A percentile compares a stretch with the other conserved stretches of the same genome.
phyloP scores from a whole-genome alignment of 352 stramenopile species.

The Globisporangium nunn region DNA sequence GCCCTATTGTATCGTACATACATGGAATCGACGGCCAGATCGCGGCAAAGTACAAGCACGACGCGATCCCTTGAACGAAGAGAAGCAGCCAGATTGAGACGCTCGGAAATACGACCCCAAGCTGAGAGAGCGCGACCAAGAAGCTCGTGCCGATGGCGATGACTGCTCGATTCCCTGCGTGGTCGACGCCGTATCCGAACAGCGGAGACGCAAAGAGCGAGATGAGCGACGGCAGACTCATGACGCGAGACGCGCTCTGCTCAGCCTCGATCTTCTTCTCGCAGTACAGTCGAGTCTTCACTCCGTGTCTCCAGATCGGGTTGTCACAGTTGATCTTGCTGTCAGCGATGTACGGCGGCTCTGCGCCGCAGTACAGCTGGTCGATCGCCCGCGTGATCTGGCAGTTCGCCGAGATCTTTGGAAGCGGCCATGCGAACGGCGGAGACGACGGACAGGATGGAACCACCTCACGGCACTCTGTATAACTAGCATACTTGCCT shows the following conservation, averaged over 20 bases:
- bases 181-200: conserved; percentile 72
- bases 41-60: conserved; percentile 72
- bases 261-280: conserved; percentile 34
- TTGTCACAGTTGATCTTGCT: conserved; percentile 45
- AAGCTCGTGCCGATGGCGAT: conserved; percentile 44
- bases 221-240: conserved; percentile 79
- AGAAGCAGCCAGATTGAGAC: conserved; percentile 53
- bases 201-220: conserved; percentile 62
- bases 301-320: conserved; percentile 29
- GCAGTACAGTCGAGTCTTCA: conserved; percentile 26
- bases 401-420: conserved; percentile 27
- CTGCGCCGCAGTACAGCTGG: conserved; percentile 23
- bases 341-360: conserved; percentile 29
- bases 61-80: conserved; percentile 68
- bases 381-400: conserved; percentile 24
- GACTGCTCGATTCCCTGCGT: conserved; percentile 42
- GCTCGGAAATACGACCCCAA: conserved; percentile 39
- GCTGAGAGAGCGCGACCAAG: conserved; percentile 53
- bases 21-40: conserved; percentile 81
- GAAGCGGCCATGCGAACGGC: conserved; percentile 36
- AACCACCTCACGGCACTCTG: conserved; percentile 35
- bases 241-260: conserved; percentile 35
- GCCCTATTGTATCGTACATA: conserved; percentile 19
- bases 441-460: conserved; percentile 24
- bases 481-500: conserved; percentile 31